Base-by-base conservation (phyloP, 371 early-diverging fungal genomes). In the Mucor mucedo region DNA sequence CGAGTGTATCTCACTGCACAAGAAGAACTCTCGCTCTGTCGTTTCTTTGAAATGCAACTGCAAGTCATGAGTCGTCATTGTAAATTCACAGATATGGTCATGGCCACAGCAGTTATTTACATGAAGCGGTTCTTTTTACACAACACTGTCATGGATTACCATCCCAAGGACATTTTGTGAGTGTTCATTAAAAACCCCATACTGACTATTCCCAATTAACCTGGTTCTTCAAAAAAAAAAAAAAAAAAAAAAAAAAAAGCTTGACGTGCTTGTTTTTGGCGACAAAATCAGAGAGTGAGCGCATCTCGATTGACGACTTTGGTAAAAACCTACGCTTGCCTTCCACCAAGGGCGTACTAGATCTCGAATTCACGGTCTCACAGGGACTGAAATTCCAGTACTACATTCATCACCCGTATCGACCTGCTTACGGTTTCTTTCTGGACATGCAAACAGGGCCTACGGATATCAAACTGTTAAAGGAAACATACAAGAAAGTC, bases 81-180 rank as follows among this genome's bases (percentile, higher is more conserved):
- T 32, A 55, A 57, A 60, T 64, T 64, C 41, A 30, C 55, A 11
- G 61, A 69, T 16, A 60, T 63, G 45, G 69, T 64, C 3, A 64
- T 69, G 69, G 93, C 94, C 44, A 95, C 96, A 1, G 92, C 95
- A 0, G 83, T 95, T n/a, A 85, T 87, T 16, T 95, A 90, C 58
- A 91, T 94, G 87, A 95, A 95, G 70, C 90, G 97, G 10, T 97
- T 95, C 80, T 95, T 89, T 73, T 75, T 97, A 38, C 78, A 83
- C 68, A 92, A 94, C 62, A 88, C 91, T 2, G 84, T 91, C 11
- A 93, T 97, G 89, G 95, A 96, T 65, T 92, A 95, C 69, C 93
- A 91, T 61, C 94, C 93, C 10, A 94, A 93, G 63, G 84, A 87
- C 60, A 87, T 95, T 52, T 82, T 93, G 92, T 89, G 81, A 68